Percentiles rank a stretch among this genome's conserved stretches.
phyloP scores from a whole-genome alignment of 805 yeast species.

The Sugiyamaella lignohabitans region DNA sequence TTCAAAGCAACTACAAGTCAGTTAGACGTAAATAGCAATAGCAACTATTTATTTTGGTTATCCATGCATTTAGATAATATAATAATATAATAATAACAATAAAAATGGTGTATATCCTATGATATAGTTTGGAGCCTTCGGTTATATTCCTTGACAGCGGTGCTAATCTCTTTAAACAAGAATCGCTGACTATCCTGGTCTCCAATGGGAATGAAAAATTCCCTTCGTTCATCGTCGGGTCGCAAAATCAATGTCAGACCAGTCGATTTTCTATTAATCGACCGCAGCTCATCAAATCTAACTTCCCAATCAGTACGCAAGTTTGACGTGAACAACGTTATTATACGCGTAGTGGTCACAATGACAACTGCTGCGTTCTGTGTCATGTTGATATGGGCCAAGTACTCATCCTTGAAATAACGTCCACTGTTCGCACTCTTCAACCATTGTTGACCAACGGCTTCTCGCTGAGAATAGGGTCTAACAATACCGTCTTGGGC shows the following conservation, averaged over 20 bases:
- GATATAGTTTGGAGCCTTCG: constrained; percentile 25
- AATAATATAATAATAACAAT: background rate
- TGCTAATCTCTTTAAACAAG: constrained; percentile 63
- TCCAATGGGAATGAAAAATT: constrained; percentile 69
- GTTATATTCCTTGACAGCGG: constrained; percentile 78
- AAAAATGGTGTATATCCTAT: too few species aligned
- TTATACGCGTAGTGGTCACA: constrained; percentile 63
- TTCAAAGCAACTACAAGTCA: too few species aligned
- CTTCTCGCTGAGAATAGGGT: constrained; percentile 71
- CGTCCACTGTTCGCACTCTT: constrained; percentile 78
- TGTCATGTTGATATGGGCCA: constrained; percentile 79
- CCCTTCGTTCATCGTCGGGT: constrained; percentile 31
- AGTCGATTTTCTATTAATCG: constrained; percentile 68
- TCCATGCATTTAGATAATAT: background rate
- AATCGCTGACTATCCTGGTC: constrained; percentile 57
- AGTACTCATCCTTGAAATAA: constrained; percentile 62
- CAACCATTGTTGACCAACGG: constrained; percentile 93
- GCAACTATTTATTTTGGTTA: background rate
- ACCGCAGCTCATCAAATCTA: constrained; percentile 53
- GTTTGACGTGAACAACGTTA: constrained; percentile 57
- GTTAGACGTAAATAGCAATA: too few species aligned
- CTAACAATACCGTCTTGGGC: constrained; percentile 65
- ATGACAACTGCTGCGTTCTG: constrained; percentile 74
- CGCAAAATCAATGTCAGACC: constrained; percentile 68
- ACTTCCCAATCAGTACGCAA: constrained; percentile 68